A percentile compares a stretch with the other conserved stretches of the same genome.
Evolutionary conservation across 495 filamentous ascomycete species (phyloP).

Genomic region (Patellaria atrata): DNA sequence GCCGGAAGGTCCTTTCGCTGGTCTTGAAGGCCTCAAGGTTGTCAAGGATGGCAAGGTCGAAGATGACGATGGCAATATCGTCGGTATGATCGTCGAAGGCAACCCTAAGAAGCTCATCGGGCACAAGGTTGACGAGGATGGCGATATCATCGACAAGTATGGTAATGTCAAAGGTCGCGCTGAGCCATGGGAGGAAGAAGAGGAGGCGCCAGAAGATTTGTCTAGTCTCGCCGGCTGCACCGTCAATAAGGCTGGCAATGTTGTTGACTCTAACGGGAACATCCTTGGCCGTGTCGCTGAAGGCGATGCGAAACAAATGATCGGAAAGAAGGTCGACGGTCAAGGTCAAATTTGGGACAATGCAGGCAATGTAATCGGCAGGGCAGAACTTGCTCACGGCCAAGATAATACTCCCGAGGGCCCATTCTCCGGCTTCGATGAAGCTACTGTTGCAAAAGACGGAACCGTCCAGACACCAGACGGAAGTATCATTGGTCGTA

Average conservation of each 20-base stretch:
- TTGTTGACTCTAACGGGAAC: conserved; percentile 59
- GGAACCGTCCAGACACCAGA: conserved; percentile 47
- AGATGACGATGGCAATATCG: conserved; percentile 48
- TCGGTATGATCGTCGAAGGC: conserved; percentile 60
- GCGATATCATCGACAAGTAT: conserved; percentile 67
- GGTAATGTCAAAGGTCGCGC: conserved; percentile 69
- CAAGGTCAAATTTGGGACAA: conserved; percentile 72
- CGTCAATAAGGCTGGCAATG: conserved; percentile 74
- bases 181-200: conserved; percentile 51
- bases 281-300: conserved; percentile 65
- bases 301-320: conserved; percentile 52
- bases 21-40: conserved; percentile 54
- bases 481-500: conserved; percentile 57
- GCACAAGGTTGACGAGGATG: conserved; percentile 67
- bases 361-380: conserved; percentile 62
- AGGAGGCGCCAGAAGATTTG: conserved; percentile 44
- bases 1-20: conserved; percentile 58
- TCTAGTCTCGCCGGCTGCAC: conserved; percentile 65
- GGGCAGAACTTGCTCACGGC: conserved; percentile 64
- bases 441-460: conserved; percentile 57
- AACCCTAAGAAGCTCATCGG: conserved; percentile 59
- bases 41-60: conserved; percentile 58
- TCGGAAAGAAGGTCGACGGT: conserved; percentile 71
- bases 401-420: conserved; percentile 50
- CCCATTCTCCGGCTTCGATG: conserved; percentile 64